A percentile compares a stretch with the other conserved stretches of the same genome.
Evolutionary conservation across 1,284 basidiomycete species (phyloP).

Genomic region (Sanghuangporus sanghuang): DNA sequence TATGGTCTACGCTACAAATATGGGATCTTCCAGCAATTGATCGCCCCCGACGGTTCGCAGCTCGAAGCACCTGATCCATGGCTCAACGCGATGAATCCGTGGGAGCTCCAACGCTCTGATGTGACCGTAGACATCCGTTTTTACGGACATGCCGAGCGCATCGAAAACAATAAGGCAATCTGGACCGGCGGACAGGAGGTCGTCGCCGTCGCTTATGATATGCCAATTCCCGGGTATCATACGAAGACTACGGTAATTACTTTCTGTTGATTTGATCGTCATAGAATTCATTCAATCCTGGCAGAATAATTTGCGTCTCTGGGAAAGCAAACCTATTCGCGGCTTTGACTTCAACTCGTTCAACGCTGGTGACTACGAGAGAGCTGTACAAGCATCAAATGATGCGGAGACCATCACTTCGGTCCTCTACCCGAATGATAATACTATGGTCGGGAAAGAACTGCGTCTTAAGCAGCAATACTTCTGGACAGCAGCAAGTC

Average conservation of each 20-base stretch:
- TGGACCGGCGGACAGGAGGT: constrained; percentile 93
- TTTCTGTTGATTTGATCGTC: not conserved
- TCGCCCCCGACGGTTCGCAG: constrained; percentile 78
- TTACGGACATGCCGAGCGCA: constrained; percentile 74
- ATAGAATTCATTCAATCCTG: not conserved
- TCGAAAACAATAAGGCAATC: constrained; percentile 56
- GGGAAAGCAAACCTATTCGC: constrained; percentile 85
- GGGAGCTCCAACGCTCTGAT: constrained; percentile 86
- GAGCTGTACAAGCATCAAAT: constrained; percentile 79
- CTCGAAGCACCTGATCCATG: constrained; percentile 92
- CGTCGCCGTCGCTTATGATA: constrained; percentile 84
- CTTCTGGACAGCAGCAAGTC: constrained; percentile 84
- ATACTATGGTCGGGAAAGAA: constrained; percentile 81
- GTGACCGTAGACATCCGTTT: constrained; percentile 80
- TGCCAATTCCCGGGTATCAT: constrained; percentile 84
- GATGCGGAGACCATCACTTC: constrained; percentile 88
- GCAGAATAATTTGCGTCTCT: constrained; percentile 67
- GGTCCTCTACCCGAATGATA: constrained; percentile 84
- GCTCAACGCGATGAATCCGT: constrained; percentile 83
- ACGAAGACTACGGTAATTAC: constrained; percentile 54
- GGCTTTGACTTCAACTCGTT: constrained; percentile 92
- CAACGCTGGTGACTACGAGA: constrained; percentile 88
- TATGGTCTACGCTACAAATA: constrained; percentile 88
- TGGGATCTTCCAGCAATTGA: constrained; percentile 93
- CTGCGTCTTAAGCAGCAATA: constrained; percentile 93